Conservation (phyloP, 179 eudicot species). For the Silene vulgaris region DNA sequence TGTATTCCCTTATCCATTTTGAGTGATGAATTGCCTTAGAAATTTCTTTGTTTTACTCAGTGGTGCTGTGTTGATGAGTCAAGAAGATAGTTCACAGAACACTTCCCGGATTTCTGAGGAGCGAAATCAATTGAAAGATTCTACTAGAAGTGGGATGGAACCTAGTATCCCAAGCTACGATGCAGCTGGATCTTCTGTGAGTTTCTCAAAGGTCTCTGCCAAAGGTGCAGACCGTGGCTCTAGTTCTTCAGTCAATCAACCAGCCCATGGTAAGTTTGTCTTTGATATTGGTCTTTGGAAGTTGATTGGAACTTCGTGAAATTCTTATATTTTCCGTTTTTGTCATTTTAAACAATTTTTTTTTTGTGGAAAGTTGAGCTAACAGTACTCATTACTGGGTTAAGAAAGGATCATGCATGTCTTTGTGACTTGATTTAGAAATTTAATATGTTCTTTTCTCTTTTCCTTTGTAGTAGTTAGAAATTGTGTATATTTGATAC, state of each 20-base stretch:
- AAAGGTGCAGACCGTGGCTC: slow-evolving; percentile 26
- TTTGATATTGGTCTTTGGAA: background rate
- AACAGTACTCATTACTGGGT: background rate
- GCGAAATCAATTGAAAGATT: slow-evolving; percentile 20
- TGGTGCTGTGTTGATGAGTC: slow-evolving; percentile 31
- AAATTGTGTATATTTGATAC: background rate
- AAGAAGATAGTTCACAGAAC: slow-evolving; percentile 28
- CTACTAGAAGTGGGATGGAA: slow-evolving; percentile 29
- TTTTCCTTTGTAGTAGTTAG: slow-evolving; percentile 3
- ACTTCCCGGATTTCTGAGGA: slow-evolving; percentile 28
- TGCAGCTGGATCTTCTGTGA: slow-evolving; percentile 28
- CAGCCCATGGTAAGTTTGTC: slow-evolving; percentile 18
- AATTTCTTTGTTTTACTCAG: slow-evolving; percentile 32
- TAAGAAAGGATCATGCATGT: slow-evolving; percentile 7
- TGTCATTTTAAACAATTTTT: slow-evolving; percentile 12
- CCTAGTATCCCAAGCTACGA: slow-evolving; percentile 24
- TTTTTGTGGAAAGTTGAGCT: slow-evolving; percentile 2
- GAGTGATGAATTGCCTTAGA: slow-evolving; percentile 11
- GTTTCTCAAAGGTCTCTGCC: slow-evolving; percentile 17
- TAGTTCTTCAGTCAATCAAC: slow-evolving; percentile 25
- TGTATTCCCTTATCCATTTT: slow-evolving; percentile 10
- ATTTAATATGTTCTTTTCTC: background rate
- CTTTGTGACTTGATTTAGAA: background rate
- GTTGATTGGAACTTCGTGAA: background rate
- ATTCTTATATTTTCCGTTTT: background rate